These are phyloP conservation scores for Leccinum insolens DNA, from an alignment of 1,284 basidiomycete genomes.

Conservation along the genomic window DNA sequence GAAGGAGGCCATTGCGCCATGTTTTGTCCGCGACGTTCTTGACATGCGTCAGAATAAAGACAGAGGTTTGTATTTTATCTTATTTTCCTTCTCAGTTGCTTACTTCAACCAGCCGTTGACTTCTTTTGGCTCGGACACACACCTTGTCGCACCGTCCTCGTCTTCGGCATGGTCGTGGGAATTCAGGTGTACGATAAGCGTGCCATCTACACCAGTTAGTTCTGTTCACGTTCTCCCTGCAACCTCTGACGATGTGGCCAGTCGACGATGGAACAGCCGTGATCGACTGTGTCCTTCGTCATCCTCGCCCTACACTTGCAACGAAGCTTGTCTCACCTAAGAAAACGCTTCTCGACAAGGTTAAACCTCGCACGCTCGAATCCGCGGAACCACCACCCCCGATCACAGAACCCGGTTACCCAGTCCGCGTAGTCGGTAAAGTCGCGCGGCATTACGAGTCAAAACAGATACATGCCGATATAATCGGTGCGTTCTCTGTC, in stretches of 20 bases:
- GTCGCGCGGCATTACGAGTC: conserved; percentile 46
- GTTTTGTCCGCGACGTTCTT: conserved; percentile 63
- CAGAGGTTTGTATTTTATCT: conserved; percentile 36
- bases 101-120: conserved; percentile 41
- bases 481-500: conserved; percentile 40
- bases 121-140: conserved; percentile 74
- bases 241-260: conserved; percentile 27
- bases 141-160: conserved; percentile 63
- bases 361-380: not conserved
- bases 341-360: conserved; percentile 18
- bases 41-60: conserved; percentile 48
- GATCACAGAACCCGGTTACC: conserved; percentile 48
- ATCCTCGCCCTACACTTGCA: conserved; percentile 21
- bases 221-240: not conserved
- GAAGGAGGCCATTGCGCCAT: conserved; percentile 58
- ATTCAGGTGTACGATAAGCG: conserved; percentile 60
- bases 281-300: conserved; percentile 60
- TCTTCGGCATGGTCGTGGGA: conserved; percentile 68
- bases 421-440: conserved; percentile 52
- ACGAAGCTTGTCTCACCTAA: conserved; percentile 18
- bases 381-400: conserved; percentile 38
- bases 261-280: conserved; percentile 77
- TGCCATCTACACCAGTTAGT: conserved; percentile 58
- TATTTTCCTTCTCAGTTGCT: not conserved
- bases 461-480: conserved; percentile 49